Percentiles rank a stretch among this genome's conserved stretches.
phyloP scores from a whole-genome alignment of 2,329 filamentous ascomycete species.

The Colletotrichum cordylinicola region DNA sequence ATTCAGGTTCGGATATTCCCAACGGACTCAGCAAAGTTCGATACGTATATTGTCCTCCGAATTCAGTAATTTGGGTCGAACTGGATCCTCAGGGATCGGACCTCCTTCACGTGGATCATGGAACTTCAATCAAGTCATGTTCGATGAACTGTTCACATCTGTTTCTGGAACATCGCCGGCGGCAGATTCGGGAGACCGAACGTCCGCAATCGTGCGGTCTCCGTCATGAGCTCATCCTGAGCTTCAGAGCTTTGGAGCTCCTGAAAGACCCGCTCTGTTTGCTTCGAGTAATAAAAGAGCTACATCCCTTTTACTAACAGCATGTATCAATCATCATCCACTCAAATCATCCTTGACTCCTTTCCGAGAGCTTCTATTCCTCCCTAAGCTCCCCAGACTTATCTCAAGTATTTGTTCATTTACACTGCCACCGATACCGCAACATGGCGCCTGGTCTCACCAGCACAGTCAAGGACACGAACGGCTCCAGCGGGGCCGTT shows the following conservation, averaged over 20 bases:
- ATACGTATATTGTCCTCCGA: background rate
- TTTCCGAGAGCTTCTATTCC: background rate
- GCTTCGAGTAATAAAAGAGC: background rate
- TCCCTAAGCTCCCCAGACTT: background rate
- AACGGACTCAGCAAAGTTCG: background rate
- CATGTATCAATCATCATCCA: background rate
- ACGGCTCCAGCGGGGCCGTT: background rate
- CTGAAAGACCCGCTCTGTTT: background rate
- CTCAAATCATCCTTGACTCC: background rate
- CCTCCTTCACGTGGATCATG: background rate
- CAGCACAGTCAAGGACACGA: background rate
- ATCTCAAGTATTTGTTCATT: background rate
- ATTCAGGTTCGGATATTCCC: background rate
- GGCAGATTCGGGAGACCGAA: background rate
- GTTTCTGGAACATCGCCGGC: background rate
- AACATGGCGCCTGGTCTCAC: slow-evolving; percentile 9
- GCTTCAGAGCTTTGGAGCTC: background rate
- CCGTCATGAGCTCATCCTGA: background rate
- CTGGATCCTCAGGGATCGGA: background rate
- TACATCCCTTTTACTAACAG: background rate
- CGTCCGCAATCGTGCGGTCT: background rate
- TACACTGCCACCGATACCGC: background rate
- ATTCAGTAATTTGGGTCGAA: slow-evolving; percentile 6
- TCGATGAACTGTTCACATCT: background rate
- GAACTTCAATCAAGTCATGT: background rate